These are phyloP conservation scores for Pythium myriotylum DNA, from an alignment of 352 stramenopile genomes.

Conservation along the genomic window DNA sequence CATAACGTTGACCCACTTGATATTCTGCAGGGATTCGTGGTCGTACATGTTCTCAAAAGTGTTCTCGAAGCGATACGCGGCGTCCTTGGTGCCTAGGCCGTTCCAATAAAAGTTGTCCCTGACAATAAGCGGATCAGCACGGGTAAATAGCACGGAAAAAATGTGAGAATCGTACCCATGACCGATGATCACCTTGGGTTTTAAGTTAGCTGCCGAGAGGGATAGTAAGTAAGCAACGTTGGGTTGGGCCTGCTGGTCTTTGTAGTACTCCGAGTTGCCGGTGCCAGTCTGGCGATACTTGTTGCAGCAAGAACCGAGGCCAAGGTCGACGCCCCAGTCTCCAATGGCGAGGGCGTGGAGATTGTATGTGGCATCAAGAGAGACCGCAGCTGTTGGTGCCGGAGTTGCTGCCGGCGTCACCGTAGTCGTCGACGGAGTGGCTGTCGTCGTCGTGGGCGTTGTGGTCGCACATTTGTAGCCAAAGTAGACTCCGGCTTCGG, in stretches of 20 bases:
- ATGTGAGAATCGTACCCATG: conserved; percentile 38
- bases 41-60: conserved; percentile 73
- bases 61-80: conserved; percentile 63
- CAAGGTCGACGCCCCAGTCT: conserved; percentile 66
- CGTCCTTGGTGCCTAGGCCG: conserved; percentile 62
- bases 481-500: conserved; percentile 42
- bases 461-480: conserved; percentile 46
- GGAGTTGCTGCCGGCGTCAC: conserved; percentile 15
- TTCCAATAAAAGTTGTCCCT: conserved; percentile 80
- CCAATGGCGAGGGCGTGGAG: conserved; percentile 72
- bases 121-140: not conserved
- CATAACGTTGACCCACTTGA: conserved; percentile 74
- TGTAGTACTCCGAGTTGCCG: conserved; percentile 63
- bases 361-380: conserved; percentile 43
- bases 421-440: conserved; percentile 20
- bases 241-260: conserved; percentile 68
- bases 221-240: conserved; percentile 64
- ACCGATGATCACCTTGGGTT: conserved; percentile 60
- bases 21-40: conserved; percentile 41
- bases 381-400: conserved; percentile 32
- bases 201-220: conserved; percentile 60
- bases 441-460: not conserved
- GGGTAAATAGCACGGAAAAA: not conserved
- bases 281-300: conserved; percentile 63
- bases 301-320: conserved; percentile 72